These are phyloP conservation scores for Phaeodactylum tricornutum DNA, from an alignment of 108 stramenopile species.

Conservation along the genomic window DNA sequence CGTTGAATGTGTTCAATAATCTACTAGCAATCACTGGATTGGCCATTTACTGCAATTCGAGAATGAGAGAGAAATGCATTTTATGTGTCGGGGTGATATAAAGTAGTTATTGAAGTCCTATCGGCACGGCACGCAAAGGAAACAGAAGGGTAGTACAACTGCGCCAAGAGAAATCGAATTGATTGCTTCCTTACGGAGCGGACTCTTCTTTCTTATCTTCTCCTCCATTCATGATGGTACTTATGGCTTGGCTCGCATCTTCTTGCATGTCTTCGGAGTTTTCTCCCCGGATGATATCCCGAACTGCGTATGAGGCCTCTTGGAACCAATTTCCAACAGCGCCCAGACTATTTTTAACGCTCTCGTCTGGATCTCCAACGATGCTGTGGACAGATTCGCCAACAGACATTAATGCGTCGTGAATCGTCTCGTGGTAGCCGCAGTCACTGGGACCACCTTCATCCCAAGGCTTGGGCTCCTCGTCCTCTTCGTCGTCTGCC, in stretches of 20 bases:
- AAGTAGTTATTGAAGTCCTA: background rate
- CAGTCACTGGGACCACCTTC: constrained; percentile 45
- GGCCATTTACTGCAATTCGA: background rate
- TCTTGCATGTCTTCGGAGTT: constrained; percentile 15
- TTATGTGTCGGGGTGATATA: background rate
- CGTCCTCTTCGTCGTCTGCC: constrained; percentile 14
- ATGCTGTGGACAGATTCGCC: constrained; percentile 32
- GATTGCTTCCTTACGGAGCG: background rate
- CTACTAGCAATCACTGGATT: no score
- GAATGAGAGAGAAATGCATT: background rate
- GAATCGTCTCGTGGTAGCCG: constrained; percentile 37
- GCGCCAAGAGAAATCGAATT: background rate
- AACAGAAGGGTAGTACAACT: background rate
- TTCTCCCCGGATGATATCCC: constrained; percentile 25
- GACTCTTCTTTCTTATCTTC: constrained; percentile 10
- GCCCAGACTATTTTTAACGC: constrained; percentile 14
- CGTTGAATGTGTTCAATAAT: no score
- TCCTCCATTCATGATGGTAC: constrained; percentile 7
- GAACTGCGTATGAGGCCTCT: constrained; percentile 33
- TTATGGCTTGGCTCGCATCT: constrained; percentile 12
- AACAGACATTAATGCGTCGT: constrained; percentile 47
- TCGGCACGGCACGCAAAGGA: background rate
- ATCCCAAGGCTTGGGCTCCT: constrained; percentile 25
- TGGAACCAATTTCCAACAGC: constrained; percentile 34
- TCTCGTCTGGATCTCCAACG: constrained; percentile 40